phyloP scores from a whole-genome alignment of 1,284 basidiomycete genomes.

The Pseudozyma pruni region DNA sequence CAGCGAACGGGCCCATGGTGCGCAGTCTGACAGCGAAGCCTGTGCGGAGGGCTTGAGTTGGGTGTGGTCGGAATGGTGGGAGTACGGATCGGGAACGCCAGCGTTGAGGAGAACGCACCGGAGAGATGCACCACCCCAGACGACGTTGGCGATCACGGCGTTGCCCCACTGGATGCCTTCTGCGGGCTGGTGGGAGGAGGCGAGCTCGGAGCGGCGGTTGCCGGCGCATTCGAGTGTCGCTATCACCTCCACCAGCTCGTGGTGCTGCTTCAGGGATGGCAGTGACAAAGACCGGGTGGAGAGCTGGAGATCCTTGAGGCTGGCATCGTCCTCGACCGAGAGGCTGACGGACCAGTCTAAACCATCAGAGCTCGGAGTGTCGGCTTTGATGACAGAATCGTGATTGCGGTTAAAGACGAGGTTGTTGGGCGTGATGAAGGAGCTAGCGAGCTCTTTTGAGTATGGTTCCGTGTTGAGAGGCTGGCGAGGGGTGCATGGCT shows the following conservation, averaged over 20 bases:
- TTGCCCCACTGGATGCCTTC: constrained; percentile 53
- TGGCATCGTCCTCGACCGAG: constrained; percentile 13
- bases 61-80: constrained; percentile 21
- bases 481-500: neutral
- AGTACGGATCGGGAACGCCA: constrained; percentile 45
- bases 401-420: constrained; percentile 55
- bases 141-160: constrained; percentile 48
- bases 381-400: constrained; percentile 24
- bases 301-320: neutral
- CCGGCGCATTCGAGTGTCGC: constrained; percentile 57
- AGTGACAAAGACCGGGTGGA: constrained; percentile 5
- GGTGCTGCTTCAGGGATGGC: constrained; percentile 15
- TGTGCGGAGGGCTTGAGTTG: constrained; percentile 27
- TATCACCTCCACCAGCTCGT: constrained; percentile 17
- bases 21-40: constrained; percentile 8
- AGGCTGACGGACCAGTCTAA: constrained; percentile 22
- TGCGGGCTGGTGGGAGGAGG: constrained; percentile 18
- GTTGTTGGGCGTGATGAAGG: constrained; percentile 44
- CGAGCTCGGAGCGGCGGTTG: constrained; percentile 47
- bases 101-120: constrained; percentile 35
- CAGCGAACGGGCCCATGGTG: constrained; percentile 25
- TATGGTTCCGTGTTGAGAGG: constrained; percentile 52
- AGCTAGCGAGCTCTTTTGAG: constrained; percentile 11
- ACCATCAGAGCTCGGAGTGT: neutral
- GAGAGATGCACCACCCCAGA: constrained; percentile 45